Evolutionary conservation across 2,329 filamentous ascomycete genomes (phyloP).

Genomic region (Phialophora tarda): DNA sequence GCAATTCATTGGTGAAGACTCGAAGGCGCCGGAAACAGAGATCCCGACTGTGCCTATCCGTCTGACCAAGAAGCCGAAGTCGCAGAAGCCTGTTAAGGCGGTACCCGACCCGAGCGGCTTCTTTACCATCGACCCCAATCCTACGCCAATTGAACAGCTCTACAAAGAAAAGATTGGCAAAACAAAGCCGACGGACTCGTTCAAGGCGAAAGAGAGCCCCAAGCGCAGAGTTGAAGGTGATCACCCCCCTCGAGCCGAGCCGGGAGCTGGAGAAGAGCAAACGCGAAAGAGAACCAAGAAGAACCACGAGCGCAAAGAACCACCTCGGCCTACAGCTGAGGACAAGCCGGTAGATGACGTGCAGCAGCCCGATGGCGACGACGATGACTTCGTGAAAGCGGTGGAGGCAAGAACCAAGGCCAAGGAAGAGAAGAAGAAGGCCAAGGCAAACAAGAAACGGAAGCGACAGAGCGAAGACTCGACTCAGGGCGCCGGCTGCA

Average conservation of each 20-base stretch:
- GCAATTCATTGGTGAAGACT: neutral
- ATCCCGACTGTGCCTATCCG: constrained; percentile 9
- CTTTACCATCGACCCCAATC: constrained; percentile 38
- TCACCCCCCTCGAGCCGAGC: constrained; percentile 12
- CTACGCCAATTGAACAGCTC: constrained; percentile 31
- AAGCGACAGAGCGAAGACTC: constrained; percentile 43
- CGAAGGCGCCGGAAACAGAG: constrained; percentile 15
- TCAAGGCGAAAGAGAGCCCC: constrained; percentile 22
- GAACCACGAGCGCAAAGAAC: neutral
- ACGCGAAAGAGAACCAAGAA: constrained; percentile 39
- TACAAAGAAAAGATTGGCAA: constrained; percentile 22
- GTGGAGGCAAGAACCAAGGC: constrained; percentile 53
- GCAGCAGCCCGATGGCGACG: constrained; percentile 45
- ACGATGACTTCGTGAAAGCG: constrained; percentile 46
- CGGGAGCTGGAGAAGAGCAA: constrained; percentile 18
- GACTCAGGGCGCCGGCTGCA: constrained; percentile 29
- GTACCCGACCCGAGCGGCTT: constrained; percentile 36
- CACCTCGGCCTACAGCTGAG: neutral
- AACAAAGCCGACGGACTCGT: constrained; percentile 9
- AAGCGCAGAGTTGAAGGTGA: constrained; percentile 30
- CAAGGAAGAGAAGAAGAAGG: constrained; percentile 49
- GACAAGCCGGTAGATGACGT: constrained; percentile 44
- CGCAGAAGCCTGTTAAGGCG: constrained; percentile 20
- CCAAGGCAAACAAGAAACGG: constrained; percentile 49
- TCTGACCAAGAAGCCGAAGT: neutral